Evolutionary conservation across 352 stramenopile species (phyloP).

Genomic region (Elongisporangium undulatum): DNA sequence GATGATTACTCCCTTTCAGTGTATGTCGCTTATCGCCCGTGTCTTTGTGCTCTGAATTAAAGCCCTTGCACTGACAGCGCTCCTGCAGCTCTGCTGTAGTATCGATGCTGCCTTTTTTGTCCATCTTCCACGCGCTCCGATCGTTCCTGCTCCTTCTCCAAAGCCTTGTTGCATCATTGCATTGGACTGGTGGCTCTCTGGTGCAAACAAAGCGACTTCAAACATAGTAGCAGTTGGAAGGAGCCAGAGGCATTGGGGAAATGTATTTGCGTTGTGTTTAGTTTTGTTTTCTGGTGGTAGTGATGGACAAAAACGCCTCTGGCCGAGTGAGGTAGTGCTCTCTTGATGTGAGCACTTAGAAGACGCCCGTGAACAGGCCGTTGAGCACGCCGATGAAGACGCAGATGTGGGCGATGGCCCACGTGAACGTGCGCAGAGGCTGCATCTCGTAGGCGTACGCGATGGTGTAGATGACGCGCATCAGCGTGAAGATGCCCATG

Average conservation of each 20-base stretch:
- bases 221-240: neutral
- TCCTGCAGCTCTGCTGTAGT: too few species aligned
- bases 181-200: neutral
- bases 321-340: neutral
- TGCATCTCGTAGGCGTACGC: constrained; percentile 11
- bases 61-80: too few species aligned
- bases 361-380: neutral
- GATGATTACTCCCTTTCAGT: neutral
- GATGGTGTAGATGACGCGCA: constrained; percentile 9
- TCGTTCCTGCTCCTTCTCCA: neutral
- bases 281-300: neutral
- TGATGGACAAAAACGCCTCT: neutral
- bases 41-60: neutral
- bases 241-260: neutral
- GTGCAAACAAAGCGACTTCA: too few species aligned
- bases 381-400: constrained; percentile 1
- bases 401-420: neutral
- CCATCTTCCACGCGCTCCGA: neutral
- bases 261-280: neutral
- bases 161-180: neutral
- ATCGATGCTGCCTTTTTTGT: too few species aligned
- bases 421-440: constrained; percentile 8
- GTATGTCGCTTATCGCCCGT: neutral
- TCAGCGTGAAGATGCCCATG: constrained; percentile 9
- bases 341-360: neutral